Evolutionary conservation across 805 yeast genomes (phyloP).

Genomic region (Lipomyces chichibuensis): DNA sequence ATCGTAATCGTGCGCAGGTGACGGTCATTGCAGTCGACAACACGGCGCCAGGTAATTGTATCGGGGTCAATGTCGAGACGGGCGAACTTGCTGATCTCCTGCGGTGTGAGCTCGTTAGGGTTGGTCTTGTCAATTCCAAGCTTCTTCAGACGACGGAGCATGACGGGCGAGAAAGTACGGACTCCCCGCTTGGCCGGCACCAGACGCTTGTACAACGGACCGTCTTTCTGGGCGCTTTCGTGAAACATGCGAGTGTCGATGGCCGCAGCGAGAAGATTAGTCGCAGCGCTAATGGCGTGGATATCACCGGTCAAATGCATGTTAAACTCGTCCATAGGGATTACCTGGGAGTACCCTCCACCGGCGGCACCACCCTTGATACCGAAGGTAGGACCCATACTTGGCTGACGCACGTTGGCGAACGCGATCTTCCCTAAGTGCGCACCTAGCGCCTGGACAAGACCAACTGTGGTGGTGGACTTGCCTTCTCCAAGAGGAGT

Average conservation of each 20-base stretch:
- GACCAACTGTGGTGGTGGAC: slow-evolving; percentile 92
- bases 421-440: slow-evolving; percentile 79
- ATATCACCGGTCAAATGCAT: slow-evolving; percentile 97
- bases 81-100: slow-evolving; percentile 74
- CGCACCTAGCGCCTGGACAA: slow-evolving; percentile 96
- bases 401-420: slow-evolving; percentile 96
- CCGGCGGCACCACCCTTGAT: slow-evolving; percentile 99
- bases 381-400: slow-evolving; percentile 99
- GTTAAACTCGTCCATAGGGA: slow-evolving; percentile 98
- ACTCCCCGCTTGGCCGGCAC: slow-evolving; percentile 84
- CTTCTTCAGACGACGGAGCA: slow-evolving; percentile 73
- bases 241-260: slow-evolving; percentile 97
- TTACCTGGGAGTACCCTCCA: slow-evolving; percentile 96
- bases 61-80: slow-evolving; percentile 87
- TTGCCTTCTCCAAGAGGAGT: slow-evolving; percentile 99
- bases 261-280: slow-evolving; percentile 92
- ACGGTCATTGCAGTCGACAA: slow-evolving; percentile 92
- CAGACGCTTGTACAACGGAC: slow-evolving; percentile 77
- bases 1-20: slow-evolving; percentile 84
- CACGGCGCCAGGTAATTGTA: slow-evolving; percentile 88
- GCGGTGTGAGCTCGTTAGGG: slow-evolving; percentile 77
- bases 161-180: slow-evolving; percentile 76
- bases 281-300: slow-evolving; percentile 94
- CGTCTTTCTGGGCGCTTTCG: slow-evolving; percentile 82
- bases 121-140: slow-evolving; percentile 80